Evolutionary conservation across 257 asterid genomes (phyloP).

Genomic region (Marsdenia floribunda): DNA sequence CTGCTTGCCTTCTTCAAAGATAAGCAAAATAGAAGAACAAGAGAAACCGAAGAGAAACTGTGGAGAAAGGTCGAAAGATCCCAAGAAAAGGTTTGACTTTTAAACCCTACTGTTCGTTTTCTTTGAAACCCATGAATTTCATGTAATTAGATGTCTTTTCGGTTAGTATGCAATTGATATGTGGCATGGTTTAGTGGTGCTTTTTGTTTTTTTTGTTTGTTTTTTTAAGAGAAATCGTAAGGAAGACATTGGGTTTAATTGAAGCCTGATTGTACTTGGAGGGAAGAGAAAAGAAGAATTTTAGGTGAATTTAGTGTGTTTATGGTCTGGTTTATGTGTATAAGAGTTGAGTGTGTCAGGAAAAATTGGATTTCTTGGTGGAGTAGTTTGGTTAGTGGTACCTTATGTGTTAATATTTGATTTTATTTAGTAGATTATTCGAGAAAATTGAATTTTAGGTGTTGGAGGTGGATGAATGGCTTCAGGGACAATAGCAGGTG

Average conservation of each 20-base stretch:
- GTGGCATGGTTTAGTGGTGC: constrained; percentile 1
- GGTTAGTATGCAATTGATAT: background rate
- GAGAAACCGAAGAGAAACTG: constrained; percentile 11
- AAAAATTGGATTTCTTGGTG: background rate
- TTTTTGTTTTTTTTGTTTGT: background rate
- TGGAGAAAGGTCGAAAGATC: constrained; percentile 2
- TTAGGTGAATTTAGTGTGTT: background rate
- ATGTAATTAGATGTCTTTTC: background rate
- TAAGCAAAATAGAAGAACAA: background rate
- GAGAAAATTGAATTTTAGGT: constrained; percentile 11
- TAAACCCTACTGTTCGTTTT: background rate
- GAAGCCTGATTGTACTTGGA: background rate
- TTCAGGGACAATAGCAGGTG: constrained; percentile 38
- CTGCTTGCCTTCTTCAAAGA: constrained; percentile 16
- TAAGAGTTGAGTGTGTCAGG: background rate
- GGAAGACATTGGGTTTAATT: background rate
- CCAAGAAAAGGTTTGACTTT: constrained; percentile 9
- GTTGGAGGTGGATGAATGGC: constrained; percentile 28
- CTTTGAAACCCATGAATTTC: background rate
- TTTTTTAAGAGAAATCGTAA: background rate
- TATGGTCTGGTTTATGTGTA: background rate
- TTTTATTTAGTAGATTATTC: background rate
- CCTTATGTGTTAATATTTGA: background rate
- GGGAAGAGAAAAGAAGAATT: background rate
- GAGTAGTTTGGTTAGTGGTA: background rate